phyloP scores from a whole-genome alignment of 164 flowering plant genomes.

The Stephania japonica region DNA sequence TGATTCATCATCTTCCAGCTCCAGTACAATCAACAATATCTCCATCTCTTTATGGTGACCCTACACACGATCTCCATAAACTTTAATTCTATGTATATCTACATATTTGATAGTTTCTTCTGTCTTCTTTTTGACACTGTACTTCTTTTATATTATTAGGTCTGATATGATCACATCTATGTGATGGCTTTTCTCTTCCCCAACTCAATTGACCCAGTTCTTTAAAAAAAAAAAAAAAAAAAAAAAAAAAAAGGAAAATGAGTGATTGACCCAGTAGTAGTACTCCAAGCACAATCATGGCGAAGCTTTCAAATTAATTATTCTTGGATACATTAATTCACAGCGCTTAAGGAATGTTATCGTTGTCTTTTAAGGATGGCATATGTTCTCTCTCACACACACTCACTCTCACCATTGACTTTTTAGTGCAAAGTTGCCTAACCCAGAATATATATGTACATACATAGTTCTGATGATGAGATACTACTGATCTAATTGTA shows the following conservation, averaged over 20 bases:
- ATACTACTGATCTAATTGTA: neutral
- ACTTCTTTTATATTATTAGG: neutral
- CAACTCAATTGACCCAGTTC: neutral
- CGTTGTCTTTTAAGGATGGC: neutral
- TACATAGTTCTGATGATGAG: neutral
- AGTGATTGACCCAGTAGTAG: too few species aligned
- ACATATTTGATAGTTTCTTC: too few species aligned
- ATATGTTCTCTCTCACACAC: neutral
- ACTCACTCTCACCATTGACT: neutral
- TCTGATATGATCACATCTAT: neutral
- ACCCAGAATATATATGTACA: neutral
- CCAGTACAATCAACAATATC: neutral
- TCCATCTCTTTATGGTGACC: neutral
- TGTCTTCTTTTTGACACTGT: neutral
- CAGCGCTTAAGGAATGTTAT: neutral
- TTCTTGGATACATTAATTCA: neutral
- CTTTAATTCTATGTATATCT: neutral
- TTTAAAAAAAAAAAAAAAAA: too few species aligned
- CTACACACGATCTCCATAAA: neutral
- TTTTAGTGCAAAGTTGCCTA: conserved; percentile 3
- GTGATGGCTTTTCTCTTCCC: neutral
- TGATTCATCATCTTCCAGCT: neutral
- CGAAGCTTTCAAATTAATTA: neutral
- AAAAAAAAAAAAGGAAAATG: too few species aligned
- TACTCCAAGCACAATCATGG: conserved; percentile 1